Evolutionary conservation across 805 yeast genomes (phyloP), one percentile per base, ranked within the genome.

Genomic region (Candida khao-thaluensis): DNA sequence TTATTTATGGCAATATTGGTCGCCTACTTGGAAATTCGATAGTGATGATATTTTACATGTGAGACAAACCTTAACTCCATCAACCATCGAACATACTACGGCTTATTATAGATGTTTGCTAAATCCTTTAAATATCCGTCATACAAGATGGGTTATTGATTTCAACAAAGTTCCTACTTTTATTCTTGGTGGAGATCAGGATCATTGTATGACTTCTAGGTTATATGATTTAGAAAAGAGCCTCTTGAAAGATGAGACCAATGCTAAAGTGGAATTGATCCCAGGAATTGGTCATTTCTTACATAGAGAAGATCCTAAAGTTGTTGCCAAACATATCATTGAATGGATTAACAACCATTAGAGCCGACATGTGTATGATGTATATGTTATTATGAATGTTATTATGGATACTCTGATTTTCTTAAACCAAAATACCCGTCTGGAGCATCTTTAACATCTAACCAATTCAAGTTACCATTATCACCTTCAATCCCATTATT

Each of bases 401-500:
- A 4, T 10, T 48, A 61, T 11, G 66, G 66, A 42, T 46, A 62
- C 5, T 53, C 44, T 6, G 56, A 59, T 32, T 58, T 47, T 31
- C 68, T 39, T 8, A 60, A 44, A 2, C 66, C 65, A 37, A 60
- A 49, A 40, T 59, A 60, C 5, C 64, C 66, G 32, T 52, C 65
- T 2, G 60, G 59, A 1, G 71, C 70, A 15, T 51, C 45, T 5
- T 37, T 42, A 2, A 57, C 62, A 37, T 54, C 42, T 16, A 58
- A 50, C 72, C 71, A 66, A 9, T 60, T 50, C 15, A 44, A 33
- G 9, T 28, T 27, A 0, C 43, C 42, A 16, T 48, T 41, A 11
- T 54, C 52, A 1, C 70, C 72, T 43, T 68, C 74, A 7, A 66
- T 57, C 3, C 74, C 74, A 44, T 50, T 50, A 15, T 46, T 43